Evolutionary conservation across 805 yeast species (phyloP), one percentile per base, ranked within the genome.

Genomic region (Teunomyces pallodes): DNA sequence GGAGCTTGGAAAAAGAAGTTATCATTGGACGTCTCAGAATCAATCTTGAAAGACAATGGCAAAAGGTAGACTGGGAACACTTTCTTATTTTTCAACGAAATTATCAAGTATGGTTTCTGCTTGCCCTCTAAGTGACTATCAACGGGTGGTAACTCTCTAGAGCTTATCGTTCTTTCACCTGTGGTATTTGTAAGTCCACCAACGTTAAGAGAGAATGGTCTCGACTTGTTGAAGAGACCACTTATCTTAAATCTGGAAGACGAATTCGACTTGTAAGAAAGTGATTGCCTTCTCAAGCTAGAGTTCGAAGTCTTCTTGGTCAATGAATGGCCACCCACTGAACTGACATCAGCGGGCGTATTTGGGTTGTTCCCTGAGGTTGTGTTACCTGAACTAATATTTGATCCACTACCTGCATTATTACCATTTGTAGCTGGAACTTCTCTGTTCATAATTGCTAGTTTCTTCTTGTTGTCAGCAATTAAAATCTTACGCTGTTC

Each of bases 1-100:
- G 77, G 60, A 0, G 92, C 84, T 64, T 92, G 96, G 57, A 91
- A 76, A 35, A 81, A 72, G 59, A 69, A 77, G 48, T 84, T 87
- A 10, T 77, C 78, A 48, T 76, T 67, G 54, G 73, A 56, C 60
- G 66, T 54, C 54, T 70, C 74, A 29, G 70, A 57, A 49, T 74
- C 81, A 33, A 81, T 65, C 52, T 79, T 78, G 65, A 81, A 80
- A 39, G 77, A 70, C 39, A 67, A 66, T 0, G 80, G 80, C 33
- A 74, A 57, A 13, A 77, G 64, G 54, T 80, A 81, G 2, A 80
- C 80, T 2, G 84, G 82, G 65, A 80, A 80, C 4, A 77, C 72
- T 42, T 74, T 65, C 45, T 63, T 65, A 50, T 67, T 72, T 51
- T 71, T 75, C 64, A 80, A 74, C 52, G 79, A 75, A 43, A 80